These are phyloP conservation scores for Hymenoscyphus repandus DNA, from an alignment of 2,329 filamentous ascomycete genomes.

Conservation along the genomic window DNA sequence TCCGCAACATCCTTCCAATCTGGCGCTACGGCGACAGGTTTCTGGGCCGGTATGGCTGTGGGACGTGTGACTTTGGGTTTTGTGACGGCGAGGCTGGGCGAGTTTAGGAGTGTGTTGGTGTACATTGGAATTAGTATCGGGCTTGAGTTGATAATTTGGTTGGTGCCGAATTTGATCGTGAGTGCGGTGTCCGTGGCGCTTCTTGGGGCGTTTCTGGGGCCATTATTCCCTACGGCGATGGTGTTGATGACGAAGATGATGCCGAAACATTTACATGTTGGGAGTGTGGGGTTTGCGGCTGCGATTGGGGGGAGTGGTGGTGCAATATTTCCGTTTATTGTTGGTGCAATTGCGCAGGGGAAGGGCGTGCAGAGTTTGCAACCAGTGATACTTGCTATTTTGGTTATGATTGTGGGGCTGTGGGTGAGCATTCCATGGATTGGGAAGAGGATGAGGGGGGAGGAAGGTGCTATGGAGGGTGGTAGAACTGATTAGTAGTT, in stretches of 20 bases:
- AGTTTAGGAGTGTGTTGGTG: slow-evolving; percentile 56
- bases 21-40: slow-evolving; percentile 72
- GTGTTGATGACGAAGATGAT: slow-evolving; percentile 70
- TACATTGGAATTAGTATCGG: slow-evolving; percentile 62
- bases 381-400: slow-evolving; percentile 46
- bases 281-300: slow-evolving; percentile 74
- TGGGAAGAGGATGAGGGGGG: slow-evolving; percentile 2
- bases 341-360: slow-evolving; percentile 59
- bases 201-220: slow-evolving; percentile 75
- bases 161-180: slow-evolving; percentile 70
- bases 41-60: slow-evolving; percentile 77
- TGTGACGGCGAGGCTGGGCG: slow-evolving; percentile 67
- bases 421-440: slow-evolving; percentile 13
- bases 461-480: neutral
- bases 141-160: slow-evolving; percentile 73
- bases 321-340: slow-evolving; percentile 59
- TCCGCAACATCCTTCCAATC: slow-evolving; percentile 63
- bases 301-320: slow-evolving; percentile 72
- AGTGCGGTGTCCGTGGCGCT: slow-evolving; percentile 66
- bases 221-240: slow-evolving; percentile 71
- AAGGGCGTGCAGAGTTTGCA: slow-evolving; percentile 53
- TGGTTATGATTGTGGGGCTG: slow-evolving; percentile 30
- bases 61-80: slow-evolving; percentile 72
- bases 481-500: neutral
- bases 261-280: slow-evolving; percentile 68